phyloP scores from a whole-genome alignment of 768 basidiomycete genomes.

The Russula olivacea region DNA sequence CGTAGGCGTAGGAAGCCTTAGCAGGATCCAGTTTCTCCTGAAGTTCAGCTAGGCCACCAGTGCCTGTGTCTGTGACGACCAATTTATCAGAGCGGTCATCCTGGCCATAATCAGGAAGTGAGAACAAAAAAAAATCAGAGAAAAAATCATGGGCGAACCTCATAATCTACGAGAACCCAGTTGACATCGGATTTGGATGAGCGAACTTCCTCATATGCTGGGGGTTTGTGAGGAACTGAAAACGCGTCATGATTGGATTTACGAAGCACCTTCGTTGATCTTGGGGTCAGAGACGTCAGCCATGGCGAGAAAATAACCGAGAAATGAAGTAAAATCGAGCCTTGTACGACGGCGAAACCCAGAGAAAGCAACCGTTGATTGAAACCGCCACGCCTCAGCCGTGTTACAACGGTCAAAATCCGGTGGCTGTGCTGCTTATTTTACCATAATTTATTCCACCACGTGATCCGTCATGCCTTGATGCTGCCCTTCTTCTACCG shows the following conservation, averaged over 20 bases:
- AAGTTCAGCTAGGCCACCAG: slow-evolving; percentile 75
- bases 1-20: slow-evolving; percentile 82
- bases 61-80: slow-evolving; percentile 68
- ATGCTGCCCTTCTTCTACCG: slow-evolving; percentile 9
- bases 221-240: slow-evolving; percentile 1
- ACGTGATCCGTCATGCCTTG: neutral
- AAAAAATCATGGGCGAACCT: slow-evolving; percentile 38
- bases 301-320: slow-evolving; percentile 9
- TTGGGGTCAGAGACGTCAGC: slow-evolving; percentile 25
- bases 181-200: slow-evolving; percentile 80
- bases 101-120: slow-evolving; percentile 30
- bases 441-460: neutral
- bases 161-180: slow-evolving; percentile 89
- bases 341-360: slow-evolving; percentile 9
- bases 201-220: slow-evolving; percentile 86
- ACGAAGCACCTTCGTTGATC: slow-evolving; percentile 22
- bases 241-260: neutral
- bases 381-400: neutral
- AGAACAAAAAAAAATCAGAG: neutral
- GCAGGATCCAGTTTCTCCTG: slow-evolving; percentile 60
- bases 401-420: neutral
- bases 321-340: neutral
- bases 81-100: slow-evolving; percentile 79
- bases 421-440: slow-evolving; percentile 20
- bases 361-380: neutral